Evolutionary conservation across 768 basidiomycete species (phyloP).

Genomic region (Filobasidium floriforme): DNA sequence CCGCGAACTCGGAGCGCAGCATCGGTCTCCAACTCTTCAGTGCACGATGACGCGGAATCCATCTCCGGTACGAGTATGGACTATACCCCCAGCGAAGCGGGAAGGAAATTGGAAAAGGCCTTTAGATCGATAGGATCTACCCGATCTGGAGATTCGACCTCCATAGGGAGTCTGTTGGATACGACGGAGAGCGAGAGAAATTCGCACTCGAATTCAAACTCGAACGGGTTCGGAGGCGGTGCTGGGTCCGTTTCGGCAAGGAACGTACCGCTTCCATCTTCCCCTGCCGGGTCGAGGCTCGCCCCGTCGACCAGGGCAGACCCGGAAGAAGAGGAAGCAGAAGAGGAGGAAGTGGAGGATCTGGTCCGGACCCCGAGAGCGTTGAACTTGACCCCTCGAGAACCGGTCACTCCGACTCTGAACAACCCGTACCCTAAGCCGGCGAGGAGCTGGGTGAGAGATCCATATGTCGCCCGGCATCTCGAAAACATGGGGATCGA

Average conservation of each 20-base stretch:
- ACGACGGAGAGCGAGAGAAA: neutral
- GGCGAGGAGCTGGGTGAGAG: neutral
- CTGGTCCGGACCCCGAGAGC: neutral
- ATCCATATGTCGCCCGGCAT: neutral
- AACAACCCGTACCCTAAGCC: conserved; percentile 1
- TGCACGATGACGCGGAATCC: neutral
- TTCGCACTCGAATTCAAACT: neutral
- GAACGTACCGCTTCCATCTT: neutral
- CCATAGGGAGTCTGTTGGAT: neutral
- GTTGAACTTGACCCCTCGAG: neutral
- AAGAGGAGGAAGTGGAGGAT: neutral
- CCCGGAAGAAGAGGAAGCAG: neutral
- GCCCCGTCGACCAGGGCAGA: neutral
- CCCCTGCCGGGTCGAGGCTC: neutral
- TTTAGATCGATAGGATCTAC: neutral
- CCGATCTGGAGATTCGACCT: neutral
- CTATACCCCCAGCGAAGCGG: neutral
- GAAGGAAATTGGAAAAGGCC: neutral
- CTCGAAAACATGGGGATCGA: neutral
- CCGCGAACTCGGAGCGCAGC: neutral
- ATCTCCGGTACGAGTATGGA: neutral
- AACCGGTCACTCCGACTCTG: neutral
- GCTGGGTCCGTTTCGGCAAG: neutral
- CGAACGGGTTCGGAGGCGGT: too few species aligned
- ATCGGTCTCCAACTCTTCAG: neutral